These are phyloP conservation scores for Cyclotella choctawhatcheeana DNA, from an alignment of 108 stramenopile genomes.

Conservation along the genomic window DNA sequence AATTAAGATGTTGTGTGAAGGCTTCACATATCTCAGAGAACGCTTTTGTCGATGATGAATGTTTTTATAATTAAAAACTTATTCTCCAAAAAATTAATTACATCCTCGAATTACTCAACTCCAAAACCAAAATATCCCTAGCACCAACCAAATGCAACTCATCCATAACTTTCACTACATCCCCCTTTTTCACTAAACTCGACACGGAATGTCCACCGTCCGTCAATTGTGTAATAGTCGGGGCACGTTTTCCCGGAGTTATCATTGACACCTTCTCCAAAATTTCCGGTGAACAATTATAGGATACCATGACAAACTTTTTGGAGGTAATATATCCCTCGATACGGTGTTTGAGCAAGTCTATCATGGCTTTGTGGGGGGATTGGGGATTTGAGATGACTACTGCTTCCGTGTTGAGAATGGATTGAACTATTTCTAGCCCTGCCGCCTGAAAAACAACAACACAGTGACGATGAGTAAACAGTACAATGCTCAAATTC, in stretches of 20 bases:
- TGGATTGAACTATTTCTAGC: slow-evolving; percentile 90
- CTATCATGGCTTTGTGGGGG: slow-evolving; percentile 84
- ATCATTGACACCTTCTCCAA: slow-evolving; percentile 74
- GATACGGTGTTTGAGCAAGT: slow-evolving; percentile 88
- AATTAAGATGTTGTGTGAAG: no score
- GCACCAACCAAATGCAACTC: slow-evolving; percentile 89
- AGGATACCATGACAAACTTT: slow-evolving; percentile 94
- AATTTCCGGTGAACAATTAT: slow-evolving; percentile 86
- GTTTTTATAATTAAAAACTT: no score
- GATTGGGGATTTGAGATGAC: slow-evolving; percentile 89
- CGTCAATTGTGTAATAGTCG: slow-evolving; percentile 91
- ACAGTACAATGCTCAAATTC: background rate
- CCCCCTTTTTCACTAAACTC: slow-evolving; percentile 84
- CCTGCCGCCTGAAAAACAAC: slow-evolving; percentile 83
- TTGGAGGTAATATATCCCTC: slow-evolving; percentile 96
- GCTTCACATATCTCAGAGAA: no score
- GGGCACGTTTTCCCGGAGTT: slow-evolving; percentile 95
- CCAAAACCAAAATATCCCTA: slow-evolving; percentile 93
- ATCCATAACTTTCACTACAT: slow-evolving; percentile 92
- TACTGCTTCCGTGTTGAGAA: slow-evolving; percentile 72
- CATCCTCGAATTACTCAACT: slow-evolving; percentile 90
- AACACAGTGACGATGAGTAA: background rate
- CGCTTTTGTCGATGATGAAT: no score
- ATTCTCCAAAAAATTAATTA: no score
- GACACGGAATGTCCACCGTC: slow-evolving; percentile 86